Evolutionary conservation across 129 eudicot genomes (phyloP), one percentile per base, ranked within the genome.

Genomic region (Chrysanthemum makinoi): DNA sequence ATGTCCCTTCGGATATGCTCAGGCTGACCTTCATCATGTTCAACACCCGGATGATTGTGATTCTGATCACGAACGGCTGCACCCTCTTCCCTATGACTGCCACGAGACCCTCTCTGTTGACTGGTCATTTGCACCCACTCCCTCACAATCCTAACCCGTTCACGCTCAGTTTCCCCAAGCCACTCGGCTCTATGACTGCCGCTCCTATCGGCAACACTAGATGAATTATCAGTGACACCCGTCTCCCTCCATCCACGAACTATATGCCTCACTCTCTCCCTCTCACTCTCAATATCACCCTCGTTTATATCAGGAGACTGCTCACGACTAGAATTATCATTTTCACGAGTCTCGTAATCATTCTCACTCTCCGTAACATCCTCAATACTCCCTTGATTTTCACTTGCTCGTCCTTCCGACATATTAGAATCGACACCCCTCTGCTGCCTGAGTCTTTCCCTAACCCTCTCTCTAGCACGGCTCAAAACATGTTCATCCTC

Each of bases 51-150:
- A 33, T 88, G 84, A 76, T 88, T 86, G 62, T 71, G 87, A 75
- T 62, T 74, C 61, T 72, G 84, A 72, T 58, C 64, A 64, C 28
- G 78, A 50, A 56, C 66, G 17, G 58, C 79, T 48, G 67, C 66
- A 56, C 35, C 70, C 58, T 83, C 86, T 73, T 86, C 99, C 87
- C 97, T 87, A 13, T 81, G 86, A 39, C 85, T 78, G 52, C 78
- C 82, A 57, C 88, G 93, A 24, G 85, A 22, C 17, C 95, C 94
- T 79, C 99, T 84, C 63, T 94, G 96, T 74, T 90, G 96, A 73
- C 97, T 90, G 19, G 97, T 83, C 96, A 87, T 94, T 64, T 94
- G 99, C 64, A 94, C 96, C 97, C 96, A 90, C 78, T 90, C 99
- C 77, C 99, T 84, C 71, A 87, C 99, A 61, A 84, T 79, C 79